Evolutionary conservation across 2,329 filamentous ascomycete species (phyloP).

Genomic region (Boeremia exigua): DNA sequence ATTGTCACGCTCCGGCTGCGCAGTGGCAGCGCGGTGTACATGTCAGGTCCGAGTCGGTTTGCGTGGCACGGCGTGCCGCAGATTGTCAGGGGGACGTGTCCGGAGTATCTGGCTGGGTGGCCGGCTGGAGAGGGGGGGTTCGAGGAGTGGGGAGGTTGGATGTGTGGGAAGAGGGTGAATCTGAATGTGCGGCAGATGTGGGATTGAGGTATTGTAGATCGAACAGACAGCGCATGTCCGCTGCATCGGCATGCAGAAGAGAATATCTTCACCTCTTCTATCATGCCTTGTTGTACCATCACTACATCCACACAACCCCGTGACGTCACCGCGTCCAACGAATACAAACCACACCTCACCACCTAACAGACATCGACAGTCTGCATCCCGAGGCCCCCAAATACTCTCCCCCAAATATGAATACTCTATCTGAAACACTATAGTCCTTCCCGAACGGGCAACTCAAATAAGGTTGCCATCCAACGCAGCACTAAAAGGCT

Average conservation of each 20-base stretch:
- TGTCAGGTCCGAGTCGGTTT: slow-evolving; percentile 80
- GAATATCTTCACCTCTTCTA: no score
- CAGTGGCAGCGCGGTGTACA: slow-evolving; percentile 89
- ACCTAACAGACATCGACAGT: no score
- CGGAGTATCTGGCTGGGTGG: slow-evolving; percentile 75
- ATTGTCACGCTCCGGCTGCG: slow-evolving; percentile 56
- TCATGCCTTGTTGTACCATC: no score
- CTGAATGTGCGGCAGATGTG: slow-evolving; percentile 91
- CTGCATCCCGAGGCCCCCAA: background rate
- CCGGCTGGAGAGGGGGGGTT: slow-evolving; percentile 64
- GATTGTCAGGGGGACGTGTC: slow-evolving; percentile 80
- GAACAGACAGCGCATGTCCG: background rate
- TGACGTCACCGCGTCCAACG: background rate
- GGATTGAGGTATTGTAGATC: slow-evolving; percentile 49
- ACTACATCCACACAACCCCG: no score
- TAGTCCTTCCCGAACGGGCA: slow-evolving; percentile 20
- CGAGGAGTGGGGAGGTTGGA: slow-evolving; percentile 82
- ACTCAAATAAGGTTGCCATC: slow-evolving; percentile 35
- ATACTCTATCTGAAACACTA: background rate
- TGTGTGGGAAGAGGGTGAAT: slow-evolving; percentile 86
- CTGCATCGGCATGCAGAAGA: background rate
- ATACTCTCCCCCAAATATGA: background rate
- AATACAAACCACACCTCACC: no score
- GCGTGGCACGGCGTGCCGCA: slow-evolving; percentile 97
- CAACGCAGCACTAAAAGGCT: slow-evolving; percentile 45